Evolutionary conservation across 2,329 filamentous ascomycete genomes (phyloP).

Genomic region (Nigrospora oryzae): DNA sequence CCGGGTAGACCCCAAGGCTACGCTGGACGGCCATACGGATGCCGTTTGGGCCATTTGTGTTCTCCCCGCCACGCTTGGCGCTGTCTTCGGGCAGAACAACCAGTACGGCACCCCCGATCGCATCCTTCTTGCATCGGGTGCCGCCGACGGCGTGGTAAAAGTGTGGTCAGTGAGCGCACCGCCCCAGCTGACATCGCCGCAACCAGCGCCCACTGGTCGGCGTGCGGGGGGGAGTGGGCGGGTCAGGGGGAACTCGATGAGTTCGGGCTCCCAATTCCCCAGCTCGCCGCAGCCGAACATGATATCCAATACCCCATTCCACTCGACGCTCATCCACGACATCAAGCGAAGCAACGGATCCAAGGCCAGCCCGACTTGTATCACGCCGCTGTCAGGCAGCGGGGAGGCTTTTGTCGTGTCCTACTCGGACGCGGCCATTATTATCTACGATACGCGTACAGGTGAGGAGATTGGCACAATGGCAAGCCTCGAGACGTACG

Average conservation of each 20-base stretch:
- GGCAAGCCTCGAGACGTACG: constrained; percentile 90
- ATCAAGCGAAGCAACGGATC: constrained; percentile 62
- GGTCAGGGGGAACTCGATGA: constrained; percentile 84
- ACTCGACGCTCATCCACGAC: constrained; percentile 80
- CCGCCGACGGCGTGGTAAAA: constrained; percentile 83
- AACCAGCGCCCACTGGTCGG: constrained; percentile 53
- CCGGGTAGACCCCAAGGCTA: constrained; percentile 89
- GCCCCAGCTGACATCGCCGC: constrained; percentile 75
- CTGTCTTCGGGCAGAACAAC: constrained; percentile 69
- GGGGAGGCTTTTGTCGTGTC: constrained; percentile 90
- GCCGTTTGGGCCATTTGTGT: constrained; percentile 95
- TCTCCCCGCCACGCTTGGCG: constrained; percentile 71
- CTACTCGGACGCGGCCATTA: constrained; percentile 80
- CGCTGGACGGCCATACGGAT: constrained; percentile 88
- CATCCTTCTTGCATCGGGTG: constrained; percentile 83
- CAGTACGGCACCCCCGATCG: constrained; percentile 75
- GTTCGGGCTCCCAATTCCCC: constrained; percentile 85
- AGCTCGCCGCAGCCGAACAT: constrained; percentile 83
- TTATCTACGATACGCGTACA: constrained; percentile 86
- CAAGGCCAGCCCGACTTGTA: constrained; percentile 77
- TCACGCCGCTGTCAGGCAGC: constrained; percentile 73
- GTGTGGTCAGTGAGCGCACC: constrained; percentile 93
- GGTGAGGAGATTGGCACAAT: constrained; percentile 89
- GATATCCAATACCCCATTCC: constrained; percentile 77
- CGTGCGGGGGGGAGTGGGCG: constrained; percentile 57